A percentile compares a stretch with the other conserved stretches of the same genome.
Conservation (phyloP, 2,329 filamentous ascomycete genomes). For the Cladobotryum protrusum region DNA sequence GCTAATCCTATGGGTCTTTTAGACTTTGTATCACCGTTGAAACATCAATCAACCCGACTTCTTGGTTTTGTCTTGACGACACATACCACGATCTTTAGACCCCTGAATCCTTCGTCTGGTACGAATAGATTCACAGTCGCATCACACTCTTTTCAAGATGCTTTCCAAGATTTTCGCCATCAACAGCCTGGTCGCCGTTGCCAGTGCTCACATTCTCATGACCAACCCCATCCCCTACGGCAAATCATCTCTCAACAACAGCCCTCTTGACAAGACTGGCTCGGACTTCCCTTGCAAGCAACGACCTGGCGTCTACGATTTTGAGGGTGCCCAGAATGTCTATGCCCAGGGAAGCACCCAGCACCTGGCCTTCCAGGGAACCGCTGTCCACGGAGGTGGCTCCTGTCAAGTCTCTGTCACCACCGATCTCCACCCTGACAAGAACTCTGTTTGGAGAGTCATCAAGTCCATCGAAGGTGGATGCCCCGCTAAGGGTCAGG, state of each 20-base stretch:
- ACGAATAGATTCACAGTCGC: constrained; percentile 20
- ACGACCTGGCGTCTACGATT: constrained; percentile 39
- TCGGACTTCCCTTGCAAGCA: constrained; percentile 80
- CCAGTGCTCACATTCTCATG: constrained; percentile 73
- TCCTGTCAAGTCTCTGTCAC: constrained; percentile 88
- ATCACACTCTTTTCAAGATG: constrained; percentile 39
- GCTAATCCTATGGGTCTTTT: not conserved
- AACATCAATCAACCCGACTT: not conserved
- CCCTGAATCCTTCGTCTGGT: constrained; percentile 25
- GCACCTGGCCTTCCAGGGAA: constrained; percentile 59
- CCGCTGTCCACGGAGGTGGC: constrained; percentile 80
- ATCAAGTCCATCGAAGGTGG: constrained; percentile 84
- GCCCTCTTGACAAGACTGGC: constrained; percentile 55
- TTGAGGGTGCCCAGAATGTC: constrained; percentile 45
- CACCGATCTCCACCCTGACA: constrained; percentile 63
- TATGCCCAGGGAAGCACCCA: constrained; percentile 43
- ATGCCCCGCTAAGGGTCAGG: constrained; percentile 58
- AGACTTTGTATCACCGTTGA: constrained; percentile 4
- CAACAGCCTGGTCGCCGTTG: constrained; percentile 52
- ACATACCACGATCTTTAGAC: constrained; percentile 16
- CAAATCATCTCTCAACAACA: constrained; percentile 41
- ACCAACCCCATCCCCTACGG: constrained; percentile 58
- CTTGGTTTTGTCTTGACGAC: constrained; percentile 19
- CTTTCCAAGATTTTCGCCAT: constrained; percentile 43
- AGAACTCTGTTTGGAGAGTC: constrained; percentile 71